These are phyloP conservation scores for Penicillium canescens DNA, from an alignment of 495 filamentous ascomycete species.

Conservation along the genomic window DNA sequence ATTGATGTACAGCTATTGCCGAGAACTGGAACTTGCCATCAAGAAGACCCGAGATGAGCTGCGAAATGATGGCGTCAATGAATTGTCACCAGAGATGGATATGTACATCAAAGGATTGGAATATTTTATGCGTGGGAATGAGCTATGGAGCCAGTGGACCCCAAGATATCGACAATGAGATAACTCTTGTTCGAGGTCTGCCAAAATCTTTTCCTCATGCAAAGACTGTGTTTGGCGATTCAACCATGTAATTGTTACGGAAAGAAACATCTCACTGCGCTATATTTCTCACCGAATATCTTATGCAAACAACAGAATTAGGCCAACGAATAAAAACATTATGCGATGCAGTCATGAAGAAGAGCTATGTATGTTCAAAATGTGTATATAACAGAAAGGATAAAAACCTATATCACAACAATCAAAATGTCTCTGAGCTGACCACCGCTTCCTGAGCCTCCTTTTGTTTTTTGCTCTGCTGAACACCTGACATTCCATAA, in stretches of 20 bases:
- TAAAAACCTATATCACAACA: not conserved
- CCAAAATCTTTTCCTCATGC: too few species aligned
- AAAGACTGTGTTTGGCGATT: too few species aligned
- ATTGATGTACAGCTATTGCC: conserved; percentile 20
- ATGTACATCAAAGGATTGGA: conserved; percentile 19
- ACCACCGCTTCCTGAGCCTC: not conserved
- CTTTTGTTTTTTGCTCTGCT: conserved; percentile 6
- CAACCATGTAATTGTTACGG: too few species aligned
- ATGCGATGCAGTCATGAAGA: too few species aligned
- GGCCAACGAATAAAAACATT: too few species aligned
- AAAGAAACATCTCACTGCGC: too few species aligned
- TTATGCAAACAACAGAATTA: too few species aligned
- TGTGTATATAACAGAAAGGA: not conserved
- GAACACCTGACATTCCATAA: conserved; percentile 52
- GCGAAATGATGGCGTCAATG: not conserved
- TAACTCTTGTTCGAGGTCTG: not conserved
- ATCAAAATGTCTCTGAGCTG: conserved; percentile 2
- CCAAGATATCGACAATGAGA: conserved; percentile 18
- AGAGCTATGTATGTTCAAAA: too few species aligned
- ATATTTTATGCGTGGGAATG: conserved; percentile 24
- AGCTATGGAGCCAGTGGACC: conserved; percentile 24
- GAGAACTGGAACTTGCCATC: conserved; percentile 18
- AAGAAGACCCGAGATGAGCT: conserved; percentile 5
- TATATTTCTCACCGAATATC: not conserved
- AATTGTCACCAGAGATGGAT: conserved; percentile 12